Percentiles rank a stretch among this genome's conserved stretches.
phyloP scores from a whole-genome alignment of 352 stramenopile genomes.

The Blastocystis sp. region DNA sequence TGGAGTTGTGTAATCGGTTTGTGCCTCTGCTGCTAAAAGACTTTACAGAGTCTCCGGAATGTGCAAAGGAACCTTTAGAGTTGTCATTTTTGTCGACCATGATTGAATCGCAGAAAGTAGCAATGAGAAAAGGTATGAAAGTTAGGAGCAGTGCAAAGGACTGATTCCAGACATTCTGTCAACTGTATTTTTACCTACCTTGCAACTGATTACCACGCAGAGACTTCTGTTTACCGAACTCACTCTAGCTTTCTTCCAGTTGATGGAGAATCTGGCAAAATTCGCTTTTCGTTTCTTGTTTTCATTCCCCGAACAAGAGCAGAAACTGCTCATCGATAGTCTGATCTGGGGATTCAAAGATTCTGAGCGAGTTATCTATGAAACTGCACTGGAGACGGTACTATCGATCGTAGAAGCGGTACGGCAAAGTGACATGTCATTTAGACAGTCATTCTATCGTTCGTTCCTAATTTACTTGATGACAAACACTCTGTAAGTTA shows the following conservation, averaged over 20 bases:
- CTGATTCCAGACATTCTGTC: constrained; percentile 81
- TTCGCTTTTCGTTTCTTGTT: constrained; percentile 94
- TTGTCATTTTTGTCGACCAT: constrained; percentile 87
- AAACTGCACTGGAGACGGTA: constrained; percentile 72
- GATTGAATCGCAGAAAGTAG: constrained; percentile 89
- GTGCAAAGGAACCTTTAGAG: constrained; percentile 80
- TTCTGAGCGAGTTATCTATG: constrained; percentile 93
- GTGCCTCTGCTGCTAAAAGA: constrained; percentile 86
- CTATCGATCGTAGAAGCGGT: constrained; percentile 73
- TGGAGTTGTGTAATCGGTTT: constrained; percentile 82
- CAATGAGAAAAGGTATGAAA: constrained; percentile 64
- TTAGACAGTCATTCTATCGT: constrained; percentile 93
- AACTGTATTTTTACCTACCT: constrained; percentile 91
- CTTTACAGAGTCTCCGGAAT: background rate
- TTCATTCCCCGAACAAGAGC: constrained; percentile 86
- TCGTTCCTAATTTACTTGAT: constrained; percentile 89
- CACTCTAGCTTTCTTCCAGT: constrained; percentile 94
- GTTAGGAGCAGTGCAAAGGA: constrained; percentile 68
- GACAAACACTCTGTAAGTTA: constrained; percentile 63
- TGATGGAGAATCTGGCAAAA: constrained; percentile 81
- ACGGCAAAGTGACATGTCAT: constrained; percentile 81
- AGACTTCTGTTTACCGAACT: constrained; percentile 98
- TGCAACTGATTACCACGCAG: constrained; percentile 99
- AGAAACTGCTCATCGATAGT: constrained; percentile 96
- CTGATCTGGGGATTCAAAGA: constrained; percentile 99